Conservation (phyloP, 2,329 filamentous ascomycete species). For the Phaeosphaeriaceae sp. region DNA sequence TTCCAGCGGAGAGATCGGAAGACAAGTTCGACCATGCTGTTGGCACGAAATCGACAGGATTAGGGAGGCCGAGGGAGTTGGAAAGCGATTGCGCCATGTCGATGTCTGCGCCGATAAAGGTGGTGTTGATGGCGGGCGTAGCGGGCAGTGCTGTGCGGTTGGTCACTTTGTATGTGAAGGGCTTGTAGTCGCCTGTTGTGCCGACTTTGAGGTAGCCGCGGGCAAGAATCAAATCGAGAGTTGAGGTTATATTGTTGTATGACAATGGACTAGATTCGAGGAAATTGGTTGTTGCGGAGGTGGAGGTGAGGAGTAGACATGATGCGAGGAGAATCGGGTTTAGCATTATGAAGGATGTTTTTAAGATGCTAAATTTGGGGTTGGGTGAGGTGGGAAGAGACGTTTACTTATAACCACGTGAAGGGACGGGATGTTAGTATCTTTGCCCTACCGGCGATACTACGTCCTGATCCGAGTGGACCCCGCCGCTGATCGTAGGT, state of each 20-base stretch:
- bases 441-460: too few species aligned
- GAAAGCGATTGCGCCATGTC: constrained; percentile 15
- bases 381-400: neutral
- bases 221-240: constrained; percentile 14
- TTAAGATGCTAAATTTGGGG: neutral
- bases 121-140: constrained; percentile 13
- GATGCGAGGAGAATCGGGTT: neutral
- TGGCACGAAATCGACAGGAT: constrained; percentile 15
- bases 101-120: constrained; percentile 20
- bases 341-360: neutral
- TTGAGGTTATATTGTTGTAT: constrained; percentile 8
- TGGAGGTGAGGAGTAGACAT: neutral
- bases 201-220: constrained; percentile 23
- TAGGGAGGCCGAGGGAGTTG: constrained; percentile 12
- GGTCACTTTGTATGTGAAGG: constrained; percentile 19
- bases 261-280: neutral
- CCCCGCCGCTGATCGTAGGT: too few species aligned
- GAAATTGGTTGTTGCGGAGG: too few species aligned
- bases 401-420: neutral
- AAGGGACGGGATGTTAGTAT: too few species aligned
- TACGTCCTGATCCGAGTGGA: too few species aligned
- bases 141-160: constrained; percentile 16
- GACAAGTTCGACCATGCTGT: constrained; percentile 17
- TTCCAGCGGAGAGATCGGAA: constrained; percentile 6
- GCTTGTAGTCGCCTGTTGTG: constrained; percentile 23